Conservation (phyloP, 1,284 basidiomycete genomes). For the Leccinum holopus region DNA sequence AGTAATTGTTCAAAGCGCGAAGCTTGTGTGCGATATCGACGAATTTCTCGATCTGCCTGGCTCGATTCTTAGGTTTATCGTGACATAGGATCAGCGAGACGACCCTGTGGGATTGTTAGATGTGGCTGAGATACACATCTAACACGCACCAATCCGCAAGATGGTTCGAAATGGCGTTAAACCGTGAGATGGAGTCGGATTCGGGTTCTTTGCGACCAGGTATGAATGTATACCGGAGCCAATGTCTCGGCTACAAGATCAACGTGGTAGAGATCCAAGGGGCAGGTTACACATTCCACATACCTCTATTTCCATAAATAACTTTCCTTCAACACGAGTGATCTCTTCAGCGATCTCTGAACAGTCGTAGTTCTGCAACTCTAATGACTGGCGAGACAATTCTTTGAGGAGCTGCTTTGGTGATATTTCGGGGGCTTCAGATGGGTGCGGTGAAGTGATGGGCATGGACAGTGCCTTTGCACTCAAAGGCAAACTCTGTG, state of each 20-base stretch:
- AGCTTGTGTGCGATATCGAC: slow-evolving; percentile 71
- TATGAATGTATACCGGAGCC: slow-evolving; percentile 72
- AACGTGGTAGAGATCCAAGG: slow-evolving; percentile 7
- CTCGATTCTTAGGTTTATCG: slow-evolving; percentile 63
- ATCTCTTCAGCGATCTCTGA: slow-evolving; percentile 75
- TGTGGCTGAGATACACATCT: neutral
- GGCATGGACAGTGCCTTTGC: slow-evolving; percentile 40
- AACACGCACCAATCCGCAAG: slow-evolving; percentile 67
- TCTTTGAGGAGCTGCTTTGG: slow-evolving; percentile 63
- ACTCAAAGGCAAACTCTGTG: slow-evolving; percentile 58
- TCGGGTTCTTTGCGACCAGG: slow-evolving; percentile 63
- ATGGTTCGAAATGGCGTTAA: slow-evolving; percentile 72
- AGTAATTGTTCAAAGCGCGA: slow-evolving; percentile 74
- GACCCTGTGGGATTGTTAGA: slow-evolving; percentile 49
- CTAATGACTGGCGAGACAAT: slow-evolving; percentile 53
- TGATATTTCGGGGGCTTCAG: slow-evolving; percentile 30
- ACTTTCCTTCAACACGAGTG: slow-evolving; percentile 59
- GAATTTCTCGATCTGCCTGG: slow-evolving; percentile 74
- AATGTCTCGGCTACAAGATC: slow-evolving; percentile 65
- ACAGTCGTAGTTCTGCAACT: slow-evolving; percentile 54
- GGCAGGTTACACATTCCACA: slow-evolving; percentile 17
- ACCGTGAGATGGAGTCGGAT: slow-evolving; percentile 63
- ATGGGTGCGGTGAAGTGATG: slow-evolving; percentile 12
- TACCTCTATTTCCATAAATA: slow-evolving; percentile 72
- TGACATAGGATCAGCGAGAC: slow-evolving; percentile 77